Conservation (phyloP, 139 green algal genomes). For the Parachlorella kessleri region DNA sequence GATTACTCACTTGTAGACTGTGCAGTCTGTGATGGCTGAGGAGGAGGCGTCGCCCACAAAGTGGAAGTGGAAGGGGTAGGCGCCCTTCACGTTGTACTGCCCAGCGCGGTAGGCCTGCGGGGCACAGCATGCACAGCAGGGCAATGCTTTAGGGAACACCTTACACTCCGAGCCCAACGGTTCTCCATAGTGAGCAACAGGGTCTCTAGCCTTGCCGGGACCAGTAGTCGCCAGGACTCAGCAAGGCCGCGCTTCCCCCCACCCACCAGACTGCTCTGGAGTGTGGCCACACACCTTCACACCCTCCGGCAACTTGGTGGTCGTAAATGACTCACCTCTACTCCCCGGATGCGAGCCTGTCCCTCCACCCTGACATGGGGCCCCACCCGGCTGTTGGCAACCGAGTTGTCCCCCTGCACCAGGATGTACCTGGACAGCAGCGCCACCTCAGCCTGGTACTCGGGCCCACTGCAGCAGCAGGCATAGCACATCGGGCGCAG, state of each 20-base stretch:
- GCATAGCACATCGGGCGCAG: too few relatives aligned
- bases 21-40: constrained; percentile 44
- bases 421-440: constrained; percentile 53
- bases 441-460: constrained; percentile 64
- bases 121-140: neutral
- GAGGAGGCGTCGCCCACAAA: constrained; percentile 17
- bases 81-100: constrained; percentile 54
- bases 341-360: constrained; percentile 48
- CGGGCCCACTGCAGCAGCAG: constrained; percentile 38
- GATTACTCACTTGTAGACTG: constrained; percentile 48
- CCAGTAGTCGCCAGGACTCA: too few relatives aligned
- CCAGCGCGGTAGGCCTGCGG: constrained; percentile 45
- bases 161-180: neutral
- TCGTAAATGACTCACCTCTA: too few relatives aligned
- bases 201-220: too few relatives aligned
- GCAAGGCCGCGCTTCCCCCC: too few relatives aligned
- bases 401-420: constrained; percentile 26
- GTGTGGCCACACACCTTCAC: too few relatives aligned
- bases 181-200: too few relatives aligned
- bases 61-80: constrained; percentile 70
- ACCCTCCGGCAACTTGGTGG: too few relatives aligned
- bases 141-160: neutral
- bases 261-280: too few relatives aligned
- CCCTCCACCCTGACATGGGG: constrained; percentile 24
- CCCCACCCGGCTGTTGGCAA: constrained; percentile 6